A percentile compares a stretch with the other conserved stretches of the same genome.
Evolutionary conservation across 192 early-diverging fungal species (phyloP).

Genomic region (Piromyces finnis): DNA sequence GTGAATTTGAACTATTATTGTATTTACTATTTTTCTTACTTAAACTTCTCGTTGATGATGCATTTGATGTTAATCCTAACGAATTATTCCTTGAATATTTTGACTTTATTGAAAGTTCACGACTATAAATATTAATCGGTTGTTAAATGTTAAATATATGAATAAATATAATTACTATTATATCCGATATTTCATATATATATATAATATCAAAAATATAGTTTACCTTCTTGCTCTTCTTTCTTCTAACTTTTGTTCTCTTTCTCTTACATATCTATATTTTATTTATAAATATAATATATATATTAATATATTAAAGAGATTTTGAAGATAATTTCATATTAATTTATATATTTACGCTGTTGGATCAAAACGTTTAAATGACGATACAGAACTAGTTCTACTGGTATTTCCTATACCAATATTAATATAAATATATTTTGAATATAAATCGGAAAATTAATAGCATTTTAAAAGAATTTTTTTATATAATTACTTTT

Average conservation of each 20-base stretch:
- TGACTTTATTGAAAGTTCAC: background rate
- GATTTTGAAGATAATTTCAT: too few species aligned
- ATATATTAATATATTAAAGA: too few species aligned
- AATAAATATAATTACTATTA: too few species aligned
- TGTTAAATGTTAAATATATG: too few species aligned
- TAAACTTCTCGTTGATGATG: background rate
- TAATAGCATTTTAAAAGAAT: too few species aligned
- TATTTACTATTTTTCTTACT: background rate
- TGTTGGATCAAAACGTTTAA: background rate
- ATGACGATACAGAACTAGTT: background rate
- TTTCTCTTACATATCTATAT: background rate
- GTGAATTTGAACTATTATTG: background rate
- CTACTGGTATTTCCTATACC: background rate
- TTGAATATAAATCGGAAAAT: too few species aligned
- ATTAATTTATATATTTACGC: background rate
- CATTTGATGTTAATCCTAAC: background rate
- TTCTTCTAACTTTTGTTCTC: background rate
- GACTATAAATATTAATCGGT: too few species aligned
- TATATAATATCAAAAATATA: background rate
- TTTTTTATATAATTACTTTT: background rate
- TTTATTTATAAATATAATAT: too few species aligned
- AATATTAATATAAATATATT: background rate
- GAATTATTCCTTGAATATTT: background rate
- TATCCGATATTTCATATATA: too few species aligned
- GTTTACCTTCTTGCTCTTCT: background rate